Evolutionary conservation across 176 grass and related monocot genomes (phyloP).

Genomic region (Juncus inflexus): DNA sequence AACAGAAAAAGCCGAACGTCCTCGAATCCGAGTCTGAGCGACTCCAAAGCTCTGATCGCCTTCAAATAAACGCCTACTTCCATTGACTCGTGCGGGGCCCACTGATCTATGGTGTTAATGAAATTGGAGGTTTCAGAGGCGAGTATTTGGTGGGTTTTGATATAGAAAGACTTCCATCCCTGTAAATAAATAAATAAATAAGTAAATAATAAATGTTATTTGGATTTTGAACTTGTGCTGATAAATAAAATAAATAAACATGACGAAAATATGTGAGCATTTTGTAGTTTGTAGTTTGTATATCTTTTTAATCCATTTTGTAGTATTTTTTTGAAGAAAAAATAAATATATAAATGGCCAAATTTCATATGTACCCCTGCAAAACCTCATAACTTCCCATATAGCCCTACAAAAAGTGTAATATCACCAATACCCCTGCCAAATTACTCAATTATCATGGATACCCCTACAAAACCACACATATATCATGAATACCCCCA

Average conservation of each 20-base stretch:
- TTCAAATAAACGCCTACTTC: conserved; percentile 14
- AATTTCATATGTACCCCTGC: too few species aligned
- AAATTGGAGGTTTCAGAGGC: conserved; percentile 6
- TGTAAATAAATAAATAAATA: conserved; percentile 13
- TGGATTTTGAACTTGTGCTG: neutral
- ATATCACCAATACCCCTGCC: too few species aligned
- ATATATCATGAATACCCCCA: too few species aligned
- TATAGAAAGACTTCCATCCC: conserved; percentile 17
- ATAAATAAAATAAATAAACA: neutral
- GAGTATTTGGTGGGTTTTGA: conserved; percentile 9
- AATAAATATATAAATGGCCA: neutral
- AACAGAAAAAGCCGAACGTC: conserved; percentile 22
- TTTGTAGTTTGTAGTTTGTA: neutral
- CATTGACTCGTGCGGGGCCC: neutral
- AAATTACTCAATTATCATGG: too few species aligned
- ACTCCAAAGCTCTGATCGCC: conserved; percentile 3
- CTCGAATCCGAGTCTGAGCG: conserved; percentile 9
- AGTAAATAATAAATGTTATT: neutral
- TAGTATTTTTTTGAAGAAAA: neutral
- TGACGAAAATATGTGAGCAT: too few species aligned
- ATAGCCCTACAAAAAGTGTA: too few species aligned
- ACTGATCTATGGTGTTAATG: neutral
- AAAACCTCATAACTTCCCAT: too few species aligned
- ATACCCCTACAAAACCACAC: too few species aligned
- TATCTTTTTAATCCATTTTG: neutral